A percentile compares a stretch with the other conserved stretches of the same genome.
These are phyloP conservation scores for Datisca glomerata DNA, from an alignment of 306 rosid genomes.

Conservation along the genomic window DNA sequence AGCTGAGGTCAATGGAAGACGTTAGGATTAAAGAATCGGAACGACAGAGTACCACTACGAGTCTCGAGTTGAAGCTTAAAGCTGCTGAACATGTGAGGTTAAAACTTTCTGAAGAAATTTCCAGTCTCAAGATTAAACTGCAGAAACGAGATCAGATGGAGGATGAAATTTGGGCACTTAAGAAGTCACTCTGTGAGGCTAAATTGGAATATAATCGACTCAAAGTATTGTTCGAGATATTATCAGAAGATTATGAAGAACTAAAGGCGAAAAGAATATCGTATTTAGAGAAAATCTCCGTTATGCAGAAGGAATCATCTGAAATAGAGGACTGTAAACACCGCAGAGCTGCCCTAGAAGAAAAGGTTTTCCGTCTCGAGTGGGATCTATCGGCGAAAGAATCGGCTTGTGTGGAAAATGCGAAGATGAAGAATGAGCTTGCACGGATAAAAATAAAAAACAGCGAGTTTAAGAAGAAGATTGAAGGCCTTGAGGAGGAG, in stretches of 20 bases:
- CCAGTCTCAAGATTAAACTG: constrained; percentile 24
- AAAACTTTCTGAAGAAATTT: constrained; percentile 31
- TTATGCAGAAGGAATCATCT: constrained; percentile 17
- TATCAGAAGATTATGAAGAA: constrained; percentile 38
- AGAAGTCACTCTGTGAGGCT: constrained; percentile 25
- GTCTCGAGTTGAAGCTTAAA: constrained; percentile 35
- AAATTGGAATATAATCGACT: constrained; percentile 35
- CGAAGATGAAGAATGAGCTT: constrained; percentile 28
- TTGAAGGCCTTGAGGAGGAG: constrained; percentile 27
- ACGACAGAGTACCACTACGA: constrained; percentile 16
- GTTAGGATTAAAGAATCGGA: constrained; percentile 32
- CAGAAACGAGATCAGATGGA: constrained; percentile 24
- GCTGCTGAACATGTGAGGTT: constrained; percentile 32
- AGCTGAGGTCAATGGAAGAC: constrained; percentile 34
- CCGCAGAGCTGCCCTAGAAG: constrained; percentile 28
- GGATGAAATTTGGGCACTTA: constrained; percentile 29
- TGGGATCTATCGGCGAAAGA: constrained; percentile 33
- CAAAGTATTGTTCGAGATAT: constrained; percentile 25
- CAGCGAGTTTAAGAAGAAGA: constrained; percentile 15
- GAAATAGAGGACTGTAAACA: constrained; percentile 29
- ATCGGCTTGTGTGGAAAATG: constrained; percentile 14
- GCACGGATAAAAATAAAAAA: constrained; percentile 20
- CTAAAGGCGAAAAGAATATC: constrained; percentile 28
- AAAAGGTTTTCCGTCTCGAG: constrained; percentile 39
- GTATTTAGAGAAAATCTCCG: constrained; percentile 21